Evolutionary conservation across 2,329 filamentous ascomycete species (phyloP).

Genomic region (Raffaelea albimanens): DNA sequence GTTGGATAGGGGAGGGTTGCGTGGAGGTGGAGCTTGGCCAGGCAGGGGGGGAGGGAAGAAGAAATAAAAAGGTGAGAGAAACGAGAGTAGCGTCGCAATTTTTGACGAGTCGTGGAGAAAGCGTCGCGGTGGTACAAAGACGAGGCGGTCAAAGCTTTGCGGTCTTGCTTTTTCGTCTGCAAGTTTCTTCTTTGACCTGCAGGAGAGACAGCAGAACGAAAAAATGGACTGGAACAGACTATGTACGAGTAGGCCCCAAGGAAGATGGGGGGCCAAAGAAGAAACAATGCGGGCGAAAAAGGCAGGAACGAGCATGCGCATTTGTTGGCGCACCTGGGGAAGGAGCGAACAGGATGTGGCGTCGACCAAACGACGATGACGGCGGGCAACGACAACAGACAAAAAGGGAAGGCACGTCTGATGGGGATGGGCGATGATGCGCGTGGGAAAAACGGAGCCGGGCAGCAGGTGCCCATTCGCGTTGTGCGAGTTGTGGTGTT

Average conservation of each 20-base stretch:
- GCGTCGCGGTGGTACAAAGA: neutral
- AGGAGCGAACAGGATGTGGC: slow-evolving; percentile 3
- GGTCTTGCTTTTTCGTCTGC: too few species aligned
- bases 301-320: neutral
- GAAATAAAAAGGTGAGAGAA: neutral
- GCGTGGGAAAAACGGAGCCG: neutral
- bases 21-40: neutral
- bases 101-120: neutral
- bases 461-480: too few species aligned
- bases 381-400: neutral
- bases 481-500: too few species aligned
- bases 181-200: too few species aligned
- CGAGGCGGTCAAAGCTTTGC: neutral
- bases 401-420: slow-evolving; percentile 1
- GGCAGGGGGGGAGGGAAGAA: neutral
- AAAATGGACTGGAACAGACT: neutral
- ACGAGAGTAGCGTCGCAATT: neutral
- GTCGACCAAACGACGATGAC: neutral
- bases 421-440: neutral
- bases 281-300: neutral
- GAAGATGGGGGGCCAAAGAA: neutral
- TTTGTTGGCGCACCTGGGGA: neutral
- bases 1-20: neutral
- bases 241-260: neutral
- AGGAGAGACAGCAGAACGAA: neutral